These are phyloP conservation scores for Effrenium voratum DNA, from an alignment of 73 alveolate species.

Conservation along the genomic window DNA sequence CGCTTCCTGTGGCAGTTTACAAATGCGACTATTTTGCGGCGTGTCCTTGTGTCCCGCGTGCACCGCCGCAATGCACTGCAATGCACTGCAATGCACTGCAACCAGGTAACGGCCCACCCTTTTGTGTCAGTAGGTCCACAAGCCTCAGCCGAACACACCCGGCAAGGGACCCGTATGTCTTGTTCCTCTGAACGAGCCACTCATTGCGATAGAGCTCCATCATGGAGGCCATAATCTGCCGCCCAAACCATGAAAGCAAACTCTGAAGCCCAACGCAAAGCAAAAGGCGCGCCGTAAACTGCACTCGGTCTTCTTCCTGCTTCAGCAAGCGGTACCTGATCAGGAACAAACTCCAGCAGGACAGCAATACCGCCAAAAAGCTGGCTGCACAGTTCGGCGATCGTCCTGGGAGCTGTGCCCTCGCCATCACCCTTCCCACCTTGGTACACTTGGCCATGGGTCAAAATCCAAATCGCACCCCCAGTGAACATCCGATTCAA, in stretches of 20 bases:
- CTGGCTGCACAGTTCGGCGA: slow-evolving; percentile 38
- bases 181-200: background rate
- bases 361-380: background rate
- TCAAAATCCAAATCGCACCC: no score
- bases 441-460: no score
- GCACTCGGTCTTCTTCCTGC: slow-evolving; percentile 82
- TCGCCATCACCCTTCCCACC: slow-evolving; percentile 63
- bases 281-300: slow-evolving; percentile 44
- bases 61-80: no score
- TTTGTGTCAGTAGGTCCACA: slow-evolving; percentile 58
- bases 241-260: background rate
- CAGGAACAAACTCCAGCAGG: background rate
- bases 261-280: background rate
- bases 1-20: background rate
- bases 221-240: slow-evolving; percentile 85
- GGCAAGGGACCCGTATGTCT: background rate
- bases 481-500: no score
- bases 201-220: slow-evolving; percentile 88
- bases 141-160: background rate
- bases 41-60: background rate
- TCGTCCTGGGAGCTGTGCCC: slow-evolving; percentile 77
- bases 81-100: background rate
- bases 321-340: slow-evolving; percentile 76
- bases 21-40: no score
- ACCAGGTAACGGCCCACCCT: background rate